Evolutionary conservation across 2,329 filamentous ascomycete genomes (phyloP), one percentile per base, ranked within the genome.

Genomic region (Orbilia brochopaga): DNA sequence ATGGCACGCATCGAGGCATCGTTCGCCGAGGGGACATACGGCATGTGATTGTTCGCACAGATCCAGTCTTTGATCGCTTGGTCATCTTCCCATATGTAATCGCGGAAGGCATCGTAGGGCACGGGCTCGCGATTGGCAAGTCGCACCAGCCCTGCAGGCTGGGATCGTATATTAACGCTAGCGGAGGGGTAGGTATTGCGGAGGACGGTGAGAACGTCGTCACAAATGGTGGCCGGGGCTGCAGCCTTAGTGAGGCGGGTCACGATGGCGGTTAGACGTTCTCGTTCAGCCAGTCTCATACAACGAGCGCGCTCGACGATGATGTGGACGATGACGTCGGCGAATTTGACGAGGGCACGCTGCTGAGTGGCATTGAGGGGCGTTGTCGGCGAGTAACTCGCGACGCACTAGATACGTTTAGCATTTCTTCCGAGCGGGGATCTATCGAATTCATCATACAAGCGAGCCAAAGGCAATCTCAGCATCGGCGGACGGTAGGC

Each of bases 31-130:
- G 79, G 77, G 2, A 7, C 24, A 15, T 69, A 0, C 75, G 74
- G 0, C 78, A 75, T 0, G 61, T 81, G 78, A 19, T 82, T 83
- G 0, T 76, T 75, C 0, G 77, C 75, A 0, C 75, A 53, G 13
- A 83, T 80, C 11, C 80, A 73, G 1, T 80, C 73, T 10, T 83
- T 80, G 7, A 82, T 78, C 10, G 78, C 77, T 5, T 78, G 78
- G 3, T 75, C 75, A 30, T 83, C 81, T 74, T 83, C 82, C 81
- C 81, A 83, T 0, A 83, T 48, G 0, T 81, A 80, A 3, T 80
- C 76, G 19, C 80, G 77, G 0, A 81, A 53, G 0, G 79, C 78
- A 0, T 73, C 62, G 4, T 77, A 69, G 0, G 73, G 46, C 15
- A 82, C 76, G 0, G 75, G 74, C 17, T 27, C 7, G 0, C 77